Conservation (phyloP, 768 basidiomycete species). For the Auricularia cornea region DNA sequence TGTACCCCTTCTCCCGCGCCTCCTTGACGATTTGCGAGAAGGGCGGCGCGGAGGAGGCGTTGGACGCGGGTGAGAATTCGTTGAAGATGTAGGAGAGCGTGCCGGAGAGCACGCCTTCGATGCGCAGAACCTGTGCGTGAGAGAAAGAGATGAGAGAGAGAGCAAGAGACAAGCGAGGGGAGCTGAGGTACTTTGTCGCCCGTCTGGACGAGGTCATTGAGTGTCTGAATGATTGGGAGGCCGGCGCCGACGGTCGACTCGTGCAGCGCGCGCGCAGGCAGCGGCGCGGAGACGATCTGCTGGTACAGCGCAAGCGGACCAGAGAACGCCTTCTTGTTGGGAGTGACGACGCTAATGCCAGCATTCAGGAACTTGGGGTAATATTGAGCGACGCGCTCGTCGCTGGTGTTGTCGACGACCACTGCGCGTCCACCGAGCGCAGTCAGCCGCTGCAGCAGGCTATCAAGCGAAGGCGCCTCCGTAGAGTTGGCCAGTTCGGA, state of each 20-base stretch:
- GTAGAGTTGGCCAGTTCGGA: constrained; percentile 41
- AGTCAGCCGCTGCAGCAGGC: constrained; percentile 35
- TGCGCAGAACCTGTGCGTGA: constrained; percentile 67
- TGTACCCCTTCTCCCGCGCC: constrained; percentile 91
- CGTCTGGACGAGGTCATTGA: constrained; percentile 86
- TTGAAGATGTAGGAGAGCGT: constrained; percentile 85
- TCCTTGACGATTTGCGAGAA: constrained; percentile 61
- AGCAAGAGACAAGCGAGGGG: not conserved
- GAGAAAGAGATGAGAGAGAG: not conserved
- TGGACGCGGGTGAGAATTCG: not conserved
- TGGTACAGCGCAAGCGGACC: constrained; percentile 60
- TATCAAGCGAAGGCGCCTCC: constrained; percentile 32
- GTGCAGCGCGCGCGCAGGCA: constrained; percentile 57
- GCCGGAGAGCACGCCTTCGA: constrained; percentile 96
- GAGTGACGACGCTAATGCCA: constrained; percentile 85
- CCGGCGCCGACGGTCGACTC: constrained; percentile 97
- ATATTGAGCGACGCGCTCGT: constrained; percentile 65
- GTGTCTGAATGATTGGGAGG: constrained; percentile 80
- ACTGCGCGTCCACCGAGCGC: constrained; percentile 47
- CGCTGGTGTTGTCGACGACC: constrained; percentile 87
- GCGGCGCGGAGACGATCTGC: constrained; percentile 52
- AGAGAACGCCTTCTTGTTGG: constrained; percentile 96
- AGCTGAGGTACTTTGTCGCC: constrained; percentile 71
- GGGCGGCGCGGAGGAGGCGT: constrained; percentile 28
- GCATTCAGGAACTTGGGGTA: constrained; percentile 74